Conservation (phyloP, 495 filamentous ascomycete species). For the Hypoxylon subgilvum region DNA sequence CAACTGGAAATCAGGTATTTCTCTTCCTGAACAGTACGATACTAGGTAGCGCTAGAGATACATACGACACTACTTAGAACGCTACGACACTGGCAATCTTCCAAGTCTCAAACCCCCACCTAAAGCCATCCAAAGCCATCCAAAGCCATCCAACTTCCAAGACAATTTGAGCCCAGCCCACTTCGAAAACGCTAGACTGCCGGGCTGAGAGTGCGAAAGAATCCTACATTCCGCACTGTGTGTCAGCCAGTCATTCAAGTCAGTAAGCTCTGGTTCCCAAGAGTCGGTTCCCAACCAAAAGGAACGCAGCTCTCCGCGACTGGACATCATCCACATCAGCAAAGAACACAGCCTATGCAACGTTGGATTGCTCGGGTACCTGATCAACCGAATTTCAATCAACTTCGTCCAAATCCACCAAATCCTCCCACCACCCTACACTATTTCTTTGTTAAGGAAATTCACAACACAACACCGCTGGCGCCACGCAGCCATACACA, state of each 20-base stretch:
- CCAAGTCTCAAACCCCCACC: too few species aligned
- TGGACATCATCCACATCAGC: constrained; percentile 38
- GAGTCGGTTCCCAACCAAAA: constrained; percentile 23
- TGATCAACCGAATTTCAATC: constrained; percentile 23
- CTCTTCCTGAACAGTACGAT: too few species aligned
- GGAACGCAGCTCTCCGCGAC: constrained; percentile 32
- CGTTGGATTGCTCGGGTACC: constrained; percentile 38
- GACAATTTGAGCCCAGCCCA: constrained; percentile 31
- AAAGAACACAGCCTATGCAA: constrained; percentile 38
- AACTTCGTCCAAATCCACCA: constrained; percentile 19
- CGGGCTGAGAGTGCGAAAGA: constrained; percentile 26
- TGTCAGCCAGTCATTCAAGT: constrained; percentile 30
- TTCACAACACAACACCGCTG: neutral
- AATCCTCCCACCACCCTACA: constrained; percentile 25
- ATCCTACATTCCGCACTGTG: constrained; percentile 35
- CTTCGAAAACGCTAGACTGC: constrained; percentile 30
- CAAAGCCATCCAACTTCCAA: too few species aligned
- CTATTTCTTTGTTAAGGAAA: constrained; percentile 25
- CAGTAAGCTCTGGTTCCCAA: too few species aligned
- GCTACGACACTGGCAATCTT: too few species aligned
- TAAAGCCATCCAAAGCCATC: too few species aligned
- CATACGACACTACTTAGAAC: too few species aligned
- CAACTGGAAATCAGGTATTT: too few species aligned
- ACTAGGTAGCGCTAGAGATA: too few species aligned
- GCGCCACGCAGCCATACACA: neutral